A percentile compares a stretch with the other conserved stretches of the same genome.
Conservation (phyloP, 1,139 yeast species). For the Yamadazyma trypodendri region DNA sequence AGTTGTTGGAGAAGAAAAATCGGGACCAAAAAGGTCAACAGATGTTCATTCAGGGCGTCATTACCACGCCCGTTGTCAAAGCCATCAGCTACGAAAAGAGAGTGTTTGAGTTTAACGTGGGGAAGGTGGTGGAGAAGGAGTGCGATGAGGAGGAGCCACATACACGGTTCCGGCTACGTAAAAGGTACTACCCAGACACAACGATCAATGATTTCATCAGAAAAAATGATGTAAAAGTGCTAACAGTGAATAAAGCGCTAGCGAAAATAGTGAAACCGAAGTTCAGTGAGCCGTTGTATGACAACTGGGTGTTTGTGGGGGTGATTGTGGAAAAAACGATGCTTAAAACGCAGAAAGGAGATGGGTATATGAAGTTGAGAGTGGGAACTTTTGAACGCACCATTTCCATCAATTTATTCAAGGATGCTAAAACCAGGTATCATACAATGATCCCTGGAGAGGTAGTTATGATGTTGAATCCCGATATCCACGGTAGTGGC, state of each 20-base stretch:
- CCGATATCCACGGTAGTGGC: conserved; percentile 51
- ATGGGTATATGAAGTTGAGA: conserved; percentile 59
- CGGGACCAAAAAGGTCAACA: conserved; percentile 7
- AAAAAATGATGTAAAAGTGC: conserved; percentile 43
- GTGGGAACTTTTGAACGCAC: conserved; percentile 65
- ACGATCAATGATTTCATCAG: conserved; percentile 22
- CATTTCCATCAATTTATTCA: conserved; percentile 64
- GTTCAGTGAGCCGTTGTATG: conserved; percentile 63
- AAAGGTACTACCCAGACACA: conserved; percentile 5
- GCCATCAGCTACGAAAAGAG: conserved; percentile 21
- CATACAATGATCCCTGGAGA: conserved; percentile 78
- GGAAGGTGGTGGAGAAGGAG: conserved; percentile 8
- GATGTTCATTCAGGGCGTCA: conserved; percentile 15
- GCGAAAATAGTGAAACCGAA: conserved; percentile 70
- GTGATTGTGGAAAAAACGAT: conserved; percentile 55
- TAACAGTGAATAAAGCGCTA: conserved; percentile 30
- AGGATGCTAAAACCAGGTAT: conserved; percentile 63
- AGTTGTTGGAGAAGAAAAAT: conserved; percentile 18
- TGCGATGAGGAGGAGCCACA: conserved; percentile 21
- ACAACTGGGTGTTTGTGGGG: conserved; percentile 78
- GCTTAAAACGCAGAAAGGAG: conserved; percentile 33
- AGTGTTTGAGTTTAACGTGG: conserved; percentile 20
- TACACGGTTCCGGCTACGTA: conserved; percentile 13
- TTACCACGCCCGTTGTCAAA: conserved; percentile 8
- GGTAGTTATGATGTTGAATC: conserved; percentile 72